phyloP scores from a whole-genome alignment of 768 basidiomycete species.

The Hortiboletus campestris region DNA sequence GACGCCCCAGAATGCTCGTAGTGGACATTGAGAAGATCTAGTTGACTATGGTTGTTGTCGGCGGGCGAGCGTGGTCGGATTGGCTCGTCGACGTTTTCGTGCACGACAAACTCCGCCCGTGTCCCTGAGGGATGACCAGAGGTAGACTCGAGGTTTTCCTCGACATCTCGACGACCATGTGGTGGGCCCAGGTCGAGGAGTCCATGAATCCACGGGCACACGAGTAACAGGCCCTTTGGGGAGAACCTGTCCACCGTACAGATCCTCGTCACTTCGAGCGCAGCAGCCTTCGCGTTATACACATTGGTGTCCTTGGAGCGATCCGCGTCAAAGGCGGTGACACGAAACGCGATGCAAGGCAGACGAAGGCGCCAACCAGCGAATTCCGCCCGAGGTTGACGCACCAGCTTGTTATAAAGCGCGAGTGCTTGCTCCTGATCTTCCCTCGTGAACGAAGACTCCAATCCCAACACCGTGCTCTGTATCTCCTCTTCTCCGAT shows the following conservation, averaged over 20 bases:
- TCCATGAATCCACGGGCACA: slow-evolving; percentile 10
- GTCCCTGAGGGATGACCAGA: background rate
- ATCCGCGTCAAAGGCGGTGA: background rate
- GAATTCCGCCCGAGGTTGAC: background rate
- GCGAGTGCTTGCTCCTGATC: background rate
- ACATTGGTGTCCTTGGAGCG: background rate
- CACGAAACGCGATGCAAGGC: slow-evolving; percentile 1
- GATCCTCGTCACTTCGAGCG: background rate
- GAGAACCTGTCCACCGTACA: background rate
- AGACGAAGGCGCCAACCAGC: background rate
- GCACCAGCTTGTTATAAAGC: background rate
- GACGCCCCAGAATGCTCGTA: background rate
- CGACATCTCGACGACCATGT: background rate
- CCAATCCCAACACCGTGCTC: background rate
- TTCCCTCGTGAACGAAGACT: background rate
- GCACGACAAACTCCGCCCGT: background rate
- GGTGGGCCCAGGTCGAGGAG: background rate
- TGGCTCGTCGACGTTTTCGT: background rate
- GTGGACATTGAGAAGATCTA: background rate
- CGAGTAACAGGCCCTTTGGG: background rate
- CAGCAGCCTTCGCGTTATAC: background rate
- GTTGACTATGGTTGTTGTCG: background rate
- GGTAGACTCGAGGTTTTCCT: background rate
- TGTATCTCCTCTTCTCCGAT: background rate
- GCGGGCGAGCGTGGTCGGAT: background rate